These are phyloP conservation scores for Yamadazyma taylorii DNA, from an alignment of 1,139 yeast genomes.

Conservation along the genomic window DNA sequence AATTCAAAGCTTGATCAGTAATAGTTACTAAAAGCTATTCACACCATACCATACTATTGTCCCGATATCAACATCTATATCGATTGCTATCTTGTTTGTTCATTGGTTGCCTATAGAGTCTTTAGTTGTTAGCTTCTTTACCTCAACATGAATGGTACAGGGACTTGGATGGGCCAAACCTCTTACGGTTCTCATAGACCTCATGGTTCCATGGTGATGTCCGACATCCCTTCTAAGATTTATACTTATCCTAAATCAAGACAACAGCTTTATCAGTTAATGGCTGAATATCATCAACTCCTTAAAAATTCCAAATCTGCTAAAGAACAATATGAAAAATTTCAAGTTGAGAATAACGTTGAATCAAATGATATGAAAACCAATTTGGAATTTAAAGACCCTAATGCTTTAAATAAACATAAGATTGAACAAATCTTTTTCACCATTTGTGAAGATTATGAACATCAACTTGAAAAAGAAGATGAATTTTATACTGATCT, in stretches of 20 bases:
- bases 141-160: conserved; percentile 5
- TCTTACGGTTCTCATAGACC: too few relatives aligned
- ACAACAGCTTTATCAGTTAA: conserved; percentile 31
- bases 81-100: too few relatives aligned
- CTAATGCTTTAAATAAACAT: conserved; percentile 22
- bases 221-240: conserved; percentile 1
- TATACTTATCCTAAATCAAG: conserved; percentile 21
- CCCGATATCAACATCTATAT: too few relatives aligned
- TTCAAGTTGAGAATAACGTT: conserved; percentile 4
- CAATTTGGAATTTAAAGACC: conserved; percentile 16
- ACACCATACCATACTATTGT: too few relatives aligned
- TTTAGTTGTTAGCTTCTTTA: too few relatives aligned
- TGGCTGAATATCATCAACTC: conserved; percentile 33
- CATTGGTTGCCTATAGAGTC: too few relatives aligned
- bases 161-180: too few relatives aligned
- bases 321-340: conserved; percentile 3
- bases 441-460: conserved; percentile 31
- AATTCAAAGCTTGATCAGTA: too few relatives aligned
- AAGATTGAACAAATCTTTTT: conserved; percentile 34
- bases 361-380: conserved; percentile 7
- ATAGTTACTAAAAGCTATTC: too few relatives aligned
- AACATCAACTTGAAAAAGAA: conserved; percentile 25
- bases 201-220: too few relatives aligned
- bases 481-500: conserved; percentile 23
- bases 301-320: conserved; percentile 13